These are phyloP conservation scores for Wickerhamiella kurtzmanii DNA, from an alignment of 805 yeast species.

Conservation along the genomic window DNA sequence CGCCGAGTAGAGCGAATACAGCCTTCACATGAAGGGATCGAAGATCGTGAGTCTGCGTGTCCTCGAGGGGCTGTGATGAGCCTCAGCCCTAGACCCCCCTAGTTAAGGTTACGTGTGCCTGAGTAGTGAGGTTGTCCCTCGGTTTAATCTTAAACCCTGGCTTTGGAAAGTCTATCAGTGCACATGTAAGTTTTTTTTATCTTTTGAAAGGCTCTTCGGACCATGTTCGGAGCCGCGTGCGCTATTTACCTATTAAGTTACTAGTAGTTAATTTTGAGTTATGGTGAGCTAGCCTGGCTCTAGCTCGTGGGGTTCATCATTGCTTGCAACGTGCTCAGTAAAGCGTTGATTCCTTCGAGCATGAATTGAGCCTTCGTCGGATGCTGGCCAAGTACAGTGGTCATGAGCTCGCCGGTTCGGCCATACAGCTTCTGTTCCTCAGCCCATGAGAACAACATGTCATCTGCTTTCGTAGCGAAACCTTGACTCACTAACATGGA, in stretches of 20 bases:
- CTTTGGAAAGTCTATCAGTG: not conserved
- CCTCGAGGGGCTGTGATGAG: no score
- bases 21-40: no score
- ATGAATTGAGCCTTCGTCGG: conserved; percentile 23
- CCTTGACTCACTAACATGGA: conserved; percentile 20
- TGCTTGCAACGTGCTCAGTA: conserved; percentile 19
- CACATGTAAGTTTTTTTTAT: not conserved
- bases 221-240: no score
- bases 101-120: no score
- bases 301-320: conserved; percentile 3
- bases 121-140: not conserved
- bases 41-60: no score
- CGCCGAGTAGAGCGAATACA: no score
- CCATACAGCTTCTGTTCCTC: conserved; percentile 10
- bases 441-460: conserved; percentile 22
- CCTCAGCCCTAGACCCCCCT: no score
- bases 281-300: no score
- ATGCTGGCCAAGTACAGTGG: conserved; percentile 22
- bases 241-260: no score
- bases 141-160: not conserved
- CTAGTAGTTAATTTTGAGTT: no score
- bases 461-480: conserved; percentile 21
- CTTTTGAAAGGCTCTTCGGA: no score
- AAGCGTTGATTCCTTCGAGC: conserved; percentile 25
- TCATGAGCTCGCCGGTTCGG: conserved; percentile 14